Evolutionary conservation across 495 filamentous ascomycete genomes (phyloP).

Genomic region (Pyrenula aspistea): DNA sequence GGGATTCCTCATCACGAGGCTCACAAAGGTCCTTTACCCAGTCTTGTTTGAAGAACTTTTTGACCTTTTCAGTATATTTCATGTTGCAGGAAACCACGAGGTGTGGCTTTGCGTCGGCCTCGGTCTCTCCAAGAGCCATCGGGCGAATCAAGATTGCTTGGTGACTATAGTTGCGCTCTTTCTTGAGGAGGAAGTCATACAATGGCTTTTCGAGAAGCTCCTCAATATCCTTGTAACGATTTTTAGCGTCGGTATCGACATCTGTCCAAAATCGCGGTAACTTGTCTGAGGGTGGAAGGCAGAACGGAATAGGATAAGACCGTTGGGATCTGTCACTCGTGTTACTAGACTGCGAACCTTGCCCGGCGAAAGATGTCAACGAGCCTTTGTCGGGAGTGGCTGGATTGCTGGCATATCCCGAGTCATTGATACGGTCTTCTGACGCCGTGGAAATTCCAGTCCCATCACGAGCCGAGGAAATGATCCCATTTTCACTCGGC

Average conservation of each 20-base stretch:
- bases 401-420: not conserved
- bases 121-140: conserved; percentile 10
- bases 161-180: conserved; percentile 1
- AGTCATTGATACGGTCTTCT: not conserved
- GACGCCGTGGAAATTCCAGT: not conserved
- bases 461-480: not conserved
- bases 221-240: conserved; percentile 15
- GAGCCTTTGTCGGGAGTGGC: not conserved
- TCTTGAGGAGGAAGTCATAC: conserved; percentile 4
- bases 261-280: conserved; percentile 8
- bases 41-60: conserved; percentile 12
- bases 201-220: conserved; percentile 9
- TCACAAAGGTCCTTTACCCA: conserved; percentile 8
- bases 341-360: not conserved
- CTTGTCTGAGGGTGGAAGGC: conserved; percentile 1
- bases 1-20: conserved; percentile 5
- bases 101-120: conserved; percentile 10
- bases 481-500: not conserved
- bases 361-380: not conserved
- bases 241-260: conserved; percentile 3
- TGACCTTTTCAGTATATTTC: conserved; percentile 4
- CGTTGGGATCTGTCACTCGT: not conserved
- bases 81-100: conserved; percentile 12
- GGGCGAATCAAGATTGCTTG: conserved; percentile 7
- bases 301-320: not conserved